Evolutionary conservation across 2,329 filamentous ascomycete genomes (phyloP).

Genomic region (Penicillium decumbens): DNA sequence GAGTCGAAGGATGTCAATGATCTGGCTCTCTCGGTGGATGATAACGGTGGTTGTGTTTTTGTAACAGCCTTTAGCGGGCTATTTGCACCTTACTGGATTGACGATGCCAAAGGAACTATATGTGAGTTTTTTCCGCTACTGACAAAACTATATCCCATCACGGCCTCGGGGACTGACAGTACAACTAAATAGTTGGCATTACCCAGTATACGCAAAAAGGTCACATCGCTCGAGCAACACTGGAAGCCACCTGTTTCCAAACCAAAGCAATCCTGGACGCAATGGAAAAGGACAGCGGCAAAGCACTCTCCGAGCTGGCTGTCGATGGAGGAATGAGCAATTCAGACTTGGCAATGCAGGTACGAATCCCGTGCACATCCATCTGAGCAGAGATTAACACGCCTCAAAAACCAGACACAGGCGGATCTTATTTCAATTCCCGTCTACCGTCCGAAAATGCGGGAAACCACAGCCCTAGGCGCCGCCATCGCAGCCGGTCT

Average conservation of each 20-base stretch:
- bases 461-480: slow-evolving; percentile 82
- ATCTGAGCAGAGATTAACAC: slow-evolving; percentile 7
- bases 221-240: slow-evolving; percentile 81
- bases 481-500: slow-evolving; percentile 88
- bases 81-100: slow-evolving; percentile 92
- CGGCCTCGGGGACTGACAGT: slow-evolving; percentile 1
- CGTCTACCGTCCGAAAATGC: slow-evolving; percentile 79
- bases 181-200: slow-evolving; percentile 60
- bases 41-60: slow-evolving; percentile 79
- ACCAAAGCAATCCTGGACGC: slow-evolving; percentile 87
- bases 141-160: neutral
- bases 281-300: slow-evolving; percentile 80
- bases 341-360: slow-evolving; percentile 82
- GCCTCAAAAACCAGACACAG: slow-evolving; percentile 53
- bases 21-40: slow-evolving; percentile 59
- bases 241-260: slow-evolving; percentile 89
- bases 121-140: slow-evolving; percentile 48
- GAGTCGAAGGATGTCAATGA: slow-evolving; percentile 61
- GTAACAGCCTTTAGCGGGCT: slow-evolving; percentile 88
- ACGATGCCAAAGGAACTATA: slow-evolving; percentile 82
- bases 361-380: slow-evolving; percentile 27
- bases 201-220: slow-evolving; percentile 80
- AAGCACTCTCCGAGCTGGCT: slow-evolving; percentile 67
- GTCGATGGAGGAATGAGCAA: slow-evolving; percentile 89
- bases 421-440: slow-evolving; percentile 79